Evolutionary conservation across 257 asterid genomes (phyloP).

Genomic region (Misopates orontium): DNA sequence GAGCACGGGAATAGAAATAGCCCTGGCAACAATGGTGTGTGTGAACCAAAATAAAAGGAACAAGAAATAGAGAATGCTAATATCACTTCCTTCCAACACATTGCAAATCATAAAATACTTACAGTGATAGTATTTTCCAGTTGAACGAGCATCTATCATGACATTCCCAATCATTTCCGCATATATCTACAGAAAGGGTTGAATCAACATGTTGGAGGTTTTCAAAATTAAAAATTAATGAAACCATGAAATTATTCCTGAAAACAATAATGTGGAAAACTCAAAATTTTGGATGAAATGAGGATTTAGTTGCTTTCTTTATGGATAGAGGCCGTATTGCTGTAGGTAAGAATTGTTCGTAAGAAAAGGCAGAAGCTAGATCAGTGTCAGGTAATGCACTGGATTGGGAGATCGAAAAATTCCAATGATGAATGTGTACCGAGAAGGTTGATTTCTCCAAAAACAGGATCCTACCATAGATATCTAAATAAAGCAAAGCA

Average conservation of each 20-base stretch:
- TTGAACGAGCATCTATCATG: conserved; percentile 81
- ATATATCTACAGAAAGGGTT: conserved; percentile 49
- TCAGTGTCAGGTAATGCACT: not conserved
- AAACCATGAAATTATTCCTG: conserved; percentile 6
- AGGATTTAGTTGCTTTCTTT: not conserved
- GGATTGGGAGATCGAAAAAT: conserved; percentile 7
- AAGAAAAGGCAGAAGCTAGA: conserved; percentile 4
- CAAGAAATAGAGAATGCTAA: conserved; percentile 1
- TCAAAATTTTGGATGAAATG: no score
- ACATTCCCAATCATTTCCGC: conserved; percentile 85
- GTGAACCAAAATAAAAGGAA: conserved; percentile 1
- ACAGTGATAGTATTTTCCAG: conserved; percentile 84
- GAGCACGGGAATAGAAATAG: not conserved
- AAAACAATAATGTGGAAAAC: no score
- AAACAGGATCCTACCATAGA: not conserved
- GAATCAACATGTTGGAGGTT: conserved; percentile 2
- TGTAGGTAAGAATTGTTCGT: not conserved
- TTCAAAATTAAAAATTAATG: conserved; percentile 4
- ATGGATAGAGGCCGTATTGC: not conserved
- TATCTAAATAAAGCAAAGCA: no score
- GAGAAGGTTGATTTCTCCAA: not conserved
- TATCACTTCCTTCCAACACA: not conserved
- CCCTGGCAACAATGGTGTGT: not conserved
- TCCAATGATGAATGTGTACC: not conserved
- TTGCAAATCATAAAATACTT: conserved; percentile 26